Base-by-base conservation (phyloP, 805 yeast species). In the Suhomyces vadensis region DNA sequence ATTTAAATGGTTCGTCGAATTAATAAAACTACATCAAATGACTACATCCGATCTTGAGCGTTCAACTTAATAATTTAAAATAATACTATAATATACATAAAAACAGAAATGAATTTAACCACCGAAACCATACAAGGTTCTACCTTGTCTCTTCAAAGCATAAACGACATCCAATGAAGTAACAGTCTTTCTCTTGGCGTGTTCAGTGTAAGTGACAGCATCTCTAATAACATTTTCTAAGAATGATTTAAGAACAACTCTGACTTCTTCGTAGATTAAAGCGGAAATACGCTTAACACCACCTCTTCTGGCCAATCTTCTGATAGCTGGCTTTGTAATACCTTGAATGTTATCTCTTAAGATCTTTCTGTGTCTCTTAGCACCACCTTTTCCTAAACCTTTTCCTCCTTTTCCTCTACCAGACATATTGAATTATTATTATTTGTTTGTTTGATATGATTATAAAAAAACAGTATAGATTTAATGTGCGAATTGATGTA, bases 341-440 rank as follows among this genome's bases (percentile, higher is more conserved):
- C 99, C 99, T 79, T 91, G 97, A 61, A 94, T 92, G 92, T 92
- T 94, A 76, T 94, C 99, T 83, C 98, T 91, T 58, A 91, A 82
- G 77, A 92, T 88, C 88, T 91, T 91, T 85, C 98, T 89, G 90
- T 92, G 99, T 78, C 99, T 90, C 85, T 92, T 92, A 66, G 99
- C 99, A 81, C 99, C 99, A 79, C 97, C 98, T 81, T 94, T 94
- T 69, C 99, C 99, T 65, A 94, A 83, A 79, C 99, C 99, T 87
- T 94, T 94, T 71, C 98, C 99, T 71, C 98, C 98, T 89, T 94
- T 92, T 69, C 99, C 99, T 83, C 97, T 91, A 74, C 98, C 97
- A 73, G 97, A 89, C 97, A 90, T 90, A 29, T 41, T 46, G 49
- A 37, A 19, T 37, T 4, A 43, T 37, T 36, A 36, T 31, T 29